Evolutionary conservation across 306 rosid genomes (phyloP), one percentile per base, ranked within the genome.

Genomic region (Quercus ilex): DNA sequence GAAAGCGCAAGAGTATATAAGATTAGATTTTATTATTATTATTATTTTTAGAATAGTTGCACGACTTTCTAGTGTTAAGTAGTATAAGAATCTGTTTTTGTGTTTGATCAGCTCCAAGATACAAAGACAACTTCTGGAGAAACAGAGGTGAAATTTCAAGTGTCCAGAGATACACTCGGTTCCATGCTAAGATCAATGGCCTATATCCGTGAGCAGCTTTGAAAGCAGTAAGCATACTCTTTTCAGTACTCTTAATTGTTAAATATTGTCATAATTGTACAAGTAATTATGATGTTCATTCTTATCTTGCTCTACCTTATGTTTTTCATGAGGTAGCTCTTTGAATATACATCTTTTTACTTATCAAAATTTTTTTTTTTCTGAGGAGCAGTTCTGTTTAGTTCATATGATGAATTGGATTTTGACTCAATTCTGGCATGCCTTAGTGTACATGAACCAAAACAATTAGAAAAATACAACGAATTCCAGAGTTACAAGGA

Each of bases 121-220:
- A 82, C 95, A 83, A 90, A 86, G 86, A 87, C 93, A 69, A 82
- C 82, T 67, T 78, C 92, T 76, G 92, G 93, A 81, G 90, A 89
- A 86, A 84, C 92, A 25, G 87, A 92, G 86, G 86, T 92, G 84
- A 92, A 90, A 77, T 92, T 92, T 89, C 97, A 90, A 79, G 97
- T 90, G 53, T 89, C 95, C 81, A 85, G 90, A 60, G 93, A 92
- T 63, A 84, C 92, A 17, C 81, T 92, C 14, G 88, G 85, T 69
- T 89, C 93, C 82, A 92, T 90, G 92, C 85, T 90, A 81, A 86
- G 89, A 77, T 89, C 93, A 78, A 83, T 92, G 97, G 82, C 89
- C 83, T 87, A 78, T 82, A 87, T 92, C 80, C 85, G 75, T 43
- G 90, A 92, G 78, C 95, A 92, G 83, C 95, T 92, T 77, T 92